Base-by-base conservation (phyloP, 129 eudicot species). In the Flaveria trinervia region DNA sequence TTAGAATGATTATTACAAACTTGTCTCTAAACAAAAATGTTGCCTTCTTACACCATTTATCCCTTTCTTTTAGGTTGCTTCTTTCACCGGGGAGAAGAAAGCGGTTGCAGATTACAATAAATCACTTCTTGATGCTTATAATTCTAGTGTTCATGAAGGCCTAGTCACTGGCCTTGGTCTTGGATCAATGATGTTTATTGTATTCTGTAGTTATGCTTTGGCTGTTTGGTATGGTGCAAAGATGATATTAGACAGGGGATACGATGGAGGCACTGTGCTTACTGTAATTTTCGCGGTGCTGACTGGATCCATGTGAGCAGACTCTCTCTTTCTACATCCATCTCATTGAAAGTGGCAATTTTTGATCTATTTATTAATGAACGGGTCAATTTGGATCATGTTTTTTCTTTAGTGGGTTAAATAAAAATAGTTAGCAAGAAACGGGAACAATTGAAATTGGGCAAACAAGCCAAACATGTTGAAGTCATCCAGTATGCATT, bases 221-320 rank as follows among this genome's bases (percentile, higher is more conserved):
- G 98, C 98, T 54, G 78, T 89, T 48, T 92, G 98, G 98, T 92
- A 79, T 82, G 98, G 98, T 51, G 89, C 90, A 22, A 88, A 80
- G 85, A 62, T 92, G 98, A 81, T 92, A 48, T 23, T 86, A 16
- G 92, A 86, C 45, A 86, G 52, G 78, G 87, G 85, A 28, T 88
- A 90, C 73, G 66, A 85, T 15, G 98, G 98, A 62, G 98, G 96
- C 44, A 76, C 72, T 30, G 96, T 90, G 72, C 60, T 93, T 43
- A 88, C 78, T 8, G 98, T 93, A 43, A 87, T 93, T 57, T 49
- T 90, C 54, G 87, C 96, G 2, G 93, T 93, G 70, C 75, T 93
- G 56, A 84, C 87, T 23, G 97, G 97, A 80, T 87, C 98, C 66
- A 85, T 84, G 98, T 93, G 54, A 87, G 97, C 12, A 54, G 0